phyloP scores from a whole-genome alignment of 805 yeast species.

The Starmera pachycereana region DNA sequence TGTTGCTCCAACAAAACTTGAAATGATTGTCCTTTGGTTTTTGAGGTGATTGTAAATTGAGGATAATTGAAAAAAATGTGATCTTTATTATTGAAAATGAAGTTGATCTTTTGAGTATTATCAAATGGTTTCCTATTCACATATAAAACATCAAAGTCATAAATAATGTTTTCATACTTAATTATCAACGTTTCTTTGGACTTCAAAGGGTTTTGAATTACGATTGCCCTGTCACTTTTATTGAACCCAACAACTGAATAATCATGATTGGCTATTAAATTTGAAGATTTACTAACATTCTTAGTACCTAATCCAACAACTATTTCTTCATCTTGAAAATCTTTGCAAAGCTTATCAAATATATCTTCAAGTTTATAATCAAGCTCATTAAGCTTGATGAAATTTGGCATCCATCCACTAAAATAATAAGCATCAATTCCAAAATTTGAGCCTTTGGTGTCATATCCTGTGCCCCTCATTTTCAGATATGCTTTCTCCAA shows the following conservation, averaged over 20 bases:
- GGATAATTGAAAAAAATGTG: constrained; percentile 24
- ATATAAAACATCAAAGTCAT: constrained; percentile 42
- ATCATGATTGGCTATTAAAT: constrained; percentile 55
- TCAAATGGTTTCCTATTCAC: constrained; percentile 53
- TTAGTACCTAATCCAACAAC: constrained; percentile 67
- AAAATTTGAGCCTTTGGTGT: constrained; percentile 67
- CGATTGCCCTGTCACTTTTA: constrained; percentile 11
- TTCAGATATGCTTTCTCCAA: constrained; percentile 69
- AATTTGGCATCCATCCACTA: constrained; percentile 70
- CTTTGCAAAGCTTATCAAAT: constrained; percentile 23
- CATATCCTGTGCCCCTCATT: constrained; percentile 41
- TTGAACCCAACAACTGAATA: constrained; percentile 44
- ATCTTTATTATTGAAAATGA: constrained; percentile 20
- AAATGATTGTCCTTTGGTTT: constrained; percentile 20
- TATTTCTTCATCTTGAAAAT: constrained; percentile 26
- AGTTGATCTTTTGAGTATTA: constrained; percentile 12
- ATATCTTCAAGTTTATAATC: constrained; percentile 22
- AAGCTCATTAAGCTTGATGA: constrained; percentile 18
- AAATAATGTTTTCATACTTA: constrained; percentile 21
- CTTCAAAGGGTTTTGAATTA: constrained; percentile 39
- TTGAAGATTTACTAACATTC: constrained; percentile 18
- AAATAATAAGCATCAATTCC: constrained; percentile 57
- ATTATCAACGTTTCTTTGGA: constrained; percentile 3
- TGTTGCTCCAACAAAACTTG: constrained; percentile 41
- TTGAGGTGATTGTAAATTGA: constrained; percentile 27